Evolutionary conservation across 2,329 filamentous ascomycete genomes (phyloP), one percentile per base, ranked within the genome.

Genomic region (Diaporthe aspalathi): DNA sequence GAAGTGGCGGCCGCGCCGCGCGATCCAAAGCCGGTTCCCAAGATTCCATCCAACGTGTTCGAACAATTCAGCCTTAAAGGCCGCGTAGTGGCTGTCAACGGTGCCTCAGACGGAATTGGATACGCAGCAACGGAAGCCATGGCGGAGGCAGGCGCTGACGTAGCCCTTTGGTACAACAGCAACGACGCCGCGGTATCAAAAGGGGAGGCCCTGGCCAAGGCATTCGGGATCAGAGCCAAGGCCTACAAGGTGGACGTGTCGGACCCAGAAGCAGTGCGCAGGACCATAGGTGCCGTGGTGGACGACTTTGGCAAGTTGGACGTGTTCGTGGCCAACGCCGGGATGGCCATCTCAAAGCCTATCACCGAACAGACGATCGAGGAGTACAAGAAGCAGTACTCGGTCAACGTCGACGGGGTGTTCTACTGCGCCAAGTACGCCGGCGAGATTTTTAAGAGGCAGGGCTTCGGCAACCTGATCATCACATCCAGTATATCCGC

Each of bases 341-440:
- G 85, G 22, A 87, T 86, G 79, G 83, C 84, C 5, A 87, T 86
- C 38, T 87, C 84, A 0, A 88, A 89, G 75, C 84, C 86, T 0
- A 84, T 90, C 17, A 78, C 89, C 1, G 87, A 90, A 63, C 83
- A 85, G 73, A 85, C 82, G 0, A 75, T 89, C 0, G 83, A 86
- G 3, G 86, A 89, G 73, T 89, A 88, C 74, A 78, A 77, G 43
- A 81, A 82, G 70, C 84, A 87, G 71, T 85, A 88, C 80, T 83
- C 84, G 6, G 87, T 89, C 1, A 89, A 89, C 67, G 81, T 87
- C 16, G 86, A 89, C 73, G 84, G 84, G 5, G 81, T 85, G 3
- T 79, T 85, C 22, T 82, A 81, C 74, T 84, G 81, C 68, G 78
- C 84, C 22, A 85, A 85, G 68, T 82, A 80, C 56, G 82, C 76